Evolutionary conservation across 176 grass and related monocot species (phyloP), one percentile per base, ranked within the genome.

Genomic region (Oryza nivara): DNA sequence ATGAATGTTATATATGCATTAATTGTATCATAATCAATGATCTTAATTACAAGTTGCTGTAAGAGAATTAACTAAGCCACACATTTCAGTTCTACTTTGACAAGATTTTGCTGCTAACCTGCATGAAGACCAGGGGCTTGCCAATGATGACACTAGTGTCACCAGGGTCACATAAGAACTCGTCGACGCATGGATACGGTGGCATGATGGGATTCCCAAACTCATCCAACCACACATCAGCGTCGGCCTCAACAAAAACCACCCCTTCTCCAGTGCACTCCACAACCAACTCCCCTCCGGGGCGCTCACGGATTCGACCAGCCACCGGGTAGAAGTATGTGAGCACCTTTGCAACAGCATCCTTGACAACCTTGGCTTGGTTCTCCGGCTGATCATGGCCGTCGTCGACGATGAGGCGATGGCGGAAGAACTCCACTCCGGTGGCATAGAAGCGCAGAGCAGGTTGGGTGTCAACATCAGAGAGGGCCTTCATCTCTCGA

Each of bases 201-300:
- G 45, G 45, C 23, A 30, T 15, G 23, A 74, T 6, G 6, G 72
- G 9, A 23, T 79, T 4, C 12, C 75, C 75, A 3, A 83, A 26
- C 25, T 82, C 63, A 5, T 72, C 60, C 4, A 88, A 47, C 35
- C 35, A 26, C 22, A 76, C 40, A 41, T 82, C 58, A 14, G 60
- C 85, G 20, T 76, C 41, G 3, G 79, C 86, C 63, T 69, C 79
- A 12, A 88, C 86, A 12, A 88, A 88, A 63, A 30, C 63, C 11
- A 88, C 72, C 20, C 79, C 86, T 54, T 88, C 86, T 47, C 79
- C 72, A 23, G 79, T 88, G 72, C 86, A 88, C 17, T 83, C 79
- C 13, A 83, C 9, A 36, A 63, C 19, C 1, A 84, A 61, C 40
- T 89, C 65, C 11, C 88, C 40, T 6, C 67, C 26, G 5, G 43